A percentile compares a stretch with the other conserved stretches of the same genome.
Conservation (phyloP, 352 stramenopile genomes). For the Phytophthora rubi region DNA sequence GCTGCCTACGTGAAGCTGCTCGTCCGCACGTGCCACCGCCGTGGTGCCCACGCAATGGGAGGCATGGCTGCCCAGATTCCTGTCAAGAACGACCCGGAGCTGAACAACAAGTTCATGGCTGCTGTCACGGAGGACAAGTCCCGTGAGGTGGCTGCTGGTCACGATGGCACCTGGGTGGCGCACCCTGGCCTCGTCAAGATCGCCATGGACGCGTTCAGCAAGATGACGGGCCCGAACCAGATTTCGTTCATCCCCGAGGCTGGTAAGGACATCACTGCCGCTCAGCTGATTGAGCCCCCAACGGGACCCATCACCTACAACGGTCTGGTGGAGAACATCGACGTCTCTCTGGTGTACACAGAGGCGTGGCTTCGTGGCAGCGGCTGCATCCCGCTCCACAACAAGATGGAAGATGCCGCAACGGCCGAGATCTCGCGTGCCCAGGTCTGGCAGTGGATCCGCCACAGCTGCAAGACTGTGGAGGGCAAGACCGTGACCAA, state of each 20-base stretch:
- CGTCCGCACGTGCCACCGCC: constrained; percentile 95
- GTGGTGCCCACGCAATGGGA: constrained; percentile 96
- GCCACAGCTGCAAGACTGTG: constrained; percentile 69
- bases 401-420: constrained; percentile 96
- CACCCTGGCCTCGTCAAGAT: constrained; percentile 95
- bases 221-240: constrained; percentile 94
- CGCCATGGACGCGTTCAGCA: constrained; percentile 94
- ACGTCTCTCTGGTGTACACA: constrained; percentile 94
- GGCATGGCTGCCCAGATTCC: constrained; percentile 98
- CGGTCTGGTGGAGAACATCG: constrained; percentile 91
- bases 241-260: constrained; percentile 73
- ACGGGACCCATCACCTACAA: constrained; percentile 81
- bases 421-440: constrained; percentile 94
- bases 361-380: constrained; percentile 94
- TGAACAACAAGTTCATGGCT: constrained; percentile 91
- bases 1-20: constrained; percentile 95
- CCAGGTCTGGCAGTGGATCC: constrained; percentile 95
- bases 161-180: constrained; percentile 97
- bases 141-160: constrained; percentile 89
- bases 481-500: constrained; percentile 78
- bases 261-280: constrained; percentile 61
- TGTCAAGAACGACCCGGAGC: constrained; percentile 91
- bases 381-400: constrained; percentile 94
- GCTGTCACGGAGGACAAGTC: constrained; percentile 92
- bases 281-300: constrained; percentile 68